phyloP scores from a whole-genome alignment of 208 protist species.

The Leishmania mexicana region DNA sequence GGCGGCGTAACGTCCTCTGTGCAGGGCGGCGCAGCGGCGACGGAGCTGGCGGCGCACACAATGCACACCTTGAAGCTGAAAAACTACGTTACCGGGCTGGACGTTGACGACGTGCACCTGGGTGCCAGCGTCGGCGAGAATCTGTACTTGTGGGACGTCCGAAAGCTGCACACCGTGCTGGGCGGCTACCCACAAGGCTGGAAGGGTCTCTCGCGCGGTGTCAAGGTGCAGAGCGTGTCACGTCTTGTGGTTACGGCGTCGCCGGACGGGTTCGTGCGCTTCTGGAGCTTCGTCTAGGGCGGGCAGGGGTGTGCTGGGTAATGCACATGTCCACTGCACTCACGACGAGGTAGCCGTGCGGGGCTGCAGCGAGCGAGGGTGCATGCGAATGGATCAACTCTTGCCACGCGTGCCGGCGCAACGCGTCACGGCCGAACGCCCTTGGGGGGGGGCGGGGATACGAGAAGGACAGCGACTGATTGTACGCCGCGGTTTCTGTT shows the following conservation, averaged over 20 bases:
- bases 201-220: conserved; percentile 79
- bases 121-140: conserved; percentile 81
- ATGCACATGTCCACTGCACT: not conserved
- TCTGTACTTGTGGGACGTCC: conserved; percentile 84
- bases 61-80: conserved; percentile 77
- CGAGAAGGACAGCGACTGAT: not conserved
- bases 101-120: conserved; percentile 77
- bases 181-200: conserved; percentile 81
- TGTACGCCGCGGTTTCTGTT: not conserved
- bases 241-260: conserved; percentile 78
- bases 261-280: conserved; percentile 75
- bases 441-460: not conserved
- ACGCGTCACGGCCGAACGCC: not conserved
- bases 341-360: not conserved
- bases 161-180: conserved; percentile 72
- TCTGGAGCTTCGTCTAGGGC: conserved; percentile 78
- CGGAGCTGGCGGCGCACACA: conserved; percentile 39
- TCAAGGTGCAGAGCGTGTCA: conserved; percentile 51
- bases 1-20: conserved; percentile 39
- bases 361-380: not conserved
- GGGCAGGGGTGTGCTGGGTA: not conserved
- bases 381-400: too few species aligned
- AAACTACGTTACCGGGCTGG: conserved; percentile 84
- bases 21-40: conserved; percentile 13
- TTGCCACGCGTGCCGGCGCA: not conserved